Evolutionary conservation across 2,329 filamentous ascomycete species (phyloP), one percentile per base, ranked within the genome.

Genomic region (Mycogone perniciosa): DNA sequence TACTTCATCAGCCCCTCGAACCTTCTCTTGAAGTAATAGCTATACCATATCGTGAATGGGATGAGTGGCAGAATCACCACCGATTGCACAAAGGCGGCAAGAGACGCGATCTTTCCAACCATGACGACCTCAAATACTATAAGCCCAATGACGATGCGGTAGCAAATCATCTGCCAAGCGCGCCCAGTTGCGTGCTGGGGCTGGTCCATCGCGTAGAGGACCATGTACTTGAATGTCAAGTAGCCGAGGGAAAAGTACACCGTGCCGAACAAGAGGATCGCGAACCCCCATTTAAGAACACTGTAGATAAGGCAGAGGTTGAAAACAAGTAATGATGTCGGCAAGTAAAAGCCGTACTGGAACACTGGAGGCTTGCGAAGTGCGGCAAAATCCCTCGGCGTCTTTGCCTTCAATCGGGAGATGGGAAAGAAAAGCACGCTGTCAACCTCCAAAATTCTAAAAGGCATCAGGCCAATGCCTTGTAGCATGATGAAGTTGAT

Each of bases 151-250:
- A 97, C 81, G 53, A 96, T 80, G 34, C 93, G 88, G 63, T 93
- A 89, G 70, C 90, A 96, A 56, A 99, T 96, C 79, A 99, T 95
- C 44, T 88, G 86, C 93, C 93, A 99, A 4, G 91, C 90, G 54
- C 86, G 84, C 20, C 95, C 95, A 0, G 92, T 97, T 11, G 90
- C 89, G 64, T 96, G 90, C 63, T 95, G 89, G 11, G 89, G 88
- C 66, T 97, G 92, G 61, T 97, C 91, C 93, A 99, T 99, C 31
- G 93, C 90, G 67, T 99, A 99, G 4, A 99, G 77, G 4, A 99
- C 76, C 72, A 99, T 95, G 70, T 99, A 99, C 67, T 96, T 96
- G 79, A 95, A 95, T 31, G 89, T 88, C 64, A 92, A 92, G 66
- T 89, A 87, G 20, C 90, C 90, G 10, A 95, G 79, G 20, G 81